Conservation (phyloP, 2,329 filamentous ascomycete species). For the Beauveria bassiana region DNA sequence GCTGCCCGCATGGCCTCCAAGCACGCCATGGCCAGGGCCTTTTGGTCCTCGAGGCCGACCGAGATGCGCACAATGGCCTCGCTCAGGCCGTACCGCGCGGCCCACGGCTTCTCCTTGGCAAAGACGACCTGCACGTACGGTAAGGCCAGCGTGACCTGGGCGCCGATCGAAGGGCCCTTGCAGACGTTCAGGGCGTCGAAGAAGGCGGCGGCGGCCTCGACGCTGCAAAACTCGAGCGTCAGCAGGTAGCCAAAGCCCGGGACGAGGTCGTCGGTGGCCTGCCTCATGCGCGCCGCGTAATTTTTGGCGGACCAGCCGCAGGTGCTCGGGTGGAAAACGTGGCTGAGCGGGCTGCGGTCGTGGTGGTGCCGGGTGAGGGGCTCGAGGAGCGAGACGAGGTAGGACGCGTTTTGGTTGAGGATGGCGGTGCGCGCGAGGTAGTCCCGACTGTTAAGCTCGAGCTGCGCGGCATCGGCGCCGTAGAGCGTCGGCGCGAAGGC, state of each 20-base stretch:
- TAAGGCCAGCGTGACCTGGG: constrained; percentile 41
- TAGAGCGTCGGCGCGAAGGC: not conserved
- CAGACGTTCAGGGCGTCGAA: constrained; percentile 33
- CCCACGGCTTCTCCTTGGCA: constrained; percentile 28
- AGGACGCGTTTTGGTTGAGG: constrained; percentile 37
- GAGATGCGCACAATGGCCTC: constrained; percentile 38
- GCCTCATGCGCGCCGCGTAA: constrained; percentile 25
- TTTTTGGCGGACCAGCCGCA: constrained; percentile 10
- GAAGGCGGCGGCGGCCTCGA: constrained; percentile 27
- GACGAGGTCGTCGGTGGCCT: constrained; percentile 33
- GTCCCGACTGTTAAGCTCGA: constrained; percentile 37
- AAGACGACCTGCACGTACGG: constrained; percentile 40
- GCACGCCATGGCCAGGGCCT: constrained; percentile 23
- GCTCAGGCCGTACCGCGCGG: constrained; percentile 29
- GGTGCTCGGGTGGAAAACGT: constrained; percentile 37
- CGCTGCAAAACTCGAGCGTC: constrained; percentile 39
- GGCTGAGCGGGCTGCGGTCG: constrained; percentile 27
- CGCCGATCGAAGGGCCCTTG: constrained; percentile 45
- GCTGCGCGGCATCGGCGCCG: constrained; percentile 33
- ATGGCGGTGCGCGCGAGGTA: constrained; percentile 32
- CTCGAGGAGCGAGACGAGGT: constrained; percentile 30
- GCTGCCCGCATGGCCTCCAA: not conserved
- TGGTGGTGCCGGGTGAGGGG: constrained; percentile 16
- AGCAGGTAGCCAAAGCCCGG: constrained; percentile 50
- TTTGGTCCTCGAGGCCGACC: constrained; percentile 38